These are phyloP conservation scores for Candida ascalaphidarum DNA, from an alignment of 805 yeast species.

Conservation along the genomic window DNA sequence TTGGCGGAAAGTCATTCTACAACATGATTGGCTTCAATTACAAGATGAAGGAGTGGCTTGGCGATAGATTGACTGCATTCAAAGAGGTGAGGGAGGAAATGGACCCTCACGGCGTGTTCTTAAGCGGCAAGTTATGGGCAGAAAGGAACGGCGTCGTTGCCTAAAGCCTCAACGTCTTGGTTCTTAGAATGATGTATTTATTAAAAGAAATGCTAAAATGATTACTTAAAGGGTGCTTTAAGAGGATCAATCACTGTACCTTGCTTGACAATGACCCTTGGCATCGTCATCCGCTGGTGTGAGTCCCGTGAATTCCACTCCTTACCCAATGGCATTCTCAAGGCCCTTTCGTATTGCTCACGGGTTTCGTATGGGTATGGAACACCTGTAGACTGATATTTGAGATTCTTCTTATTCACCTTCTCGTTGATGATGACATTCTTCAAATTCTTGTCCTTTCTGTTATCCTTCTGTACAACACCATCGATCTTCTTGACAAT, in stretches of 20 bases:
- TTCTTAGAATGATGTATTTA: not conserved
- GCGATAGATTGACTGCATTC: slow-evolving; percentile 55
- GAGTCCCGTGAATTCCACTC: slow-evolving; percentile 91
- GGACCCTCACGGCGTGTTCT: slow-evolving; percentile 79
- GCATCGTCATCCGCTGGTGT: slow-evolving; percentile 83
- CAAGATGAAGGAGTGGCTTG: slow-evolving; percentile 71
- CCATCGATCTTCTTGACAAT: slow-evolving; percentile 71
- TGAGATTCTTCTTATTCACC: slow-evolving; percentile 73
- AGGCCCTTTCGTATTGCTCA: slow-evolving; percentile 90
- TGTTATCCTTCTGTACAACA: slow-evolving; percentile 56
- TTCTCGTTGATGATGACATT: slow-evolving; percentile 87
- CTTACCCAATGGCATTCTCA: slow-evolving; percentile 94
- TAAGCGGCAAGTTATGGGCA: slow-evolving; percentile 76
- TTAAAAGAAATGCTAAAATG: too few species aligned
- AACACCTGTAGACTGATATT: slow-evolving; percentile 82
- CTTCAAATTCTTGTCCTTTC: slow-evolving; percentile 69
- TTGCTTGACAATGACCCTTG: slow-evolving; percentile 76
- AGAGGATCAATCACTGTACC: slow-evolving; percentile 90
- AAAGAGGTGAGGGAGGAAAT: slow-evolving; percentile 53
- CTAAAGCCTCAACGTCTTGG: too few species aligned
- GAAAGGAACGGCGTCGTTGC: slow-evolving; percentile 64
- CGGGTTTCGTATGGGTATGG: slow-evolving; percentile 91
- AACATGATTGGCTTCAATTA: slow-evolving; percentile 76
- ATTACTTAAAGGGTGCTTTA: slow-evolving; percentile 68
- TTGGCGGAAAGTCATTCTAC: slow-evolving; percentile 43